Evolutionary conservation across 768 basidiomycete genomes (phyloP), one percentile per base, ranked within the genome.

Genomic region (Pulveroboletus sp.): DNA sequence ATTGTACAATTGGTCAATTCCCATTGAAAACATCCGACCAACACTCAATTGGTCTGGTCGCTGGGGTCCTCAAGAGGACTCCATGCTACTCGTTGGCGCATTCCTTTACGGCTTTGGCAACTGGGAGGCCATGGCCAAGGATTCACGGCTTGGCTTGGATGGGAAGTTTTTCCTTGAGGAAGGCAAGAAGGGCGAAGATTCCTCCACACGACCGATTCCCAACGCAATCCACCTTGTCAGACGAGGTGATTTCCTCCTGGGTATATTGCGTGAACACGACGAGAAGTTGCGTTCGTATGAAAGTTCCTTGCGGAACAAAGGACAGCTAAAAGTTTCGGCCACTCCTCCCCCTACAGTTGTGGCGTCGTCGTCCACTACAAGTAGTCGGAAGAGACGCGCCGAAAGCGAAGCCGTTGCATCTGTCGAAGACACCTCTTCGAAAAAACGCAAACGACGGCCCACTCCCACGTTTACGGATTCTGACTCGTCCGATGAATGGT

Each of bases 131-230:
- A 98, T 98, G 77, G 81, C 83, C 47, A 90, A 94, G 70, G 97
- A 99, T 65, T 67, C 81, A 12, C 81, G 81, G 51, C 82, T 99
- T 12, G 82, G 84, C 2, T 76, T 99, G 13, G 79, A 83, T 2
- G 92, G 87, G 67, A 97, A 97, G 65, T 95, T 99, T 74, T 98
- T 97, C 82, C 77, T 99, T 43, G 97, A 97, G 65, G 94, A 97
- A 67, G 90, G 88, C 59, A 98, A 97, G 75, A 95, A 97, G 69
- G 87, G 84, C 27, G 88, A 92, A 71, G 89, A 94, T 59, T 71
- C 84, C 33, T 77, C 88, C 14, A 88, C 80, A 56, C 81, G 90
- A 61, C 90, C 90, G 9, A 95, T 95, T 58, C 97, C 97, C 31
- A 97, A 94, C 61, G 92, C 97, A 25, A 97, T 99, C 52, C 97